A percentile compares a stretch with the other conserved stretches of the same genome.
These are phyloP conservation scores for Tricholoma sp. DNA, from an alignment of 768 basidiomycete species.

Conservation along the genomic window DNA sequence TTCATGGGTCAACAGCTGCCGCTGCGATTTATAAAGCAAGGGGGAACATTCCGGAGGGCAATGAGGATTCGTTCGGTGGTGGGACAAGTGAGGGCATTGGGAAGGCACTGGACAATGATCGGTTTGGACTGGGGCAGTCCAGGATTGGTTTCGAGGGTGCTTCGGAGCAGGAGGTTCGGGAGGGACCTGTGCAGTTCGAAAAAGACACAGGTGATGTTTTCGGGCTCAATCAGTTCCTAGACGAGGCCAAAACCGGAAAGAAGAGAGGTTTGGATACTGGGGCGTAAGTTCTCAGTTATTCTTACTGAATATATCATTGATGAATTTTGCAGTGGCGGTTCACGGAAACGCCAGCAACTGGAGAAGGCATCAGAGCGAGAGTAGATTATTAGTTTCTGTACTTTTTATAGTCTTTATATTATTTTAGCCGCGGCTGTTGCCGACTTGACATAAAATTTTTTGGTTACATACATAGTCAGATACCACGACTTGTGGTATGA, in stretches of 20 bases:
- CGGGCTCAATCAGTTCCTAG: conserved; percentile 94
- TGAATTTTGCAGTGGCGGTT: conserved; percentile 36
- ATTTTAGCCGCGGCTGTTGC: neutral
- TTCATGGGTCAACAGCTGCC: conserved; percentile 93
- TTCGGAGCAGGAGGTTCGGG: conserved; percentile 72
- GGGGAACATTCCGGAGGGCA: conserved; percentile 78
- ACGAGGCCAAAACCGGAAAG: conserved; percentile 93
- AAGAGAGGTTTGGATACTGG: conserved; percentile 82
- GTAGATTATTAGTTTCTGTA: conserved; percentile 14
- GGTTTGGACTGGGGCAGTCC: conserved; percentile 85
- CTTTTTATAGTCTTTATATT: no score
- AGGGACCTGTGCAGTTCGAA: conserved; percentile 98
- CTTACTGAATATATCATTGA: neutral
- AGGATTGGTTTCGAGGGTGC: conserved; percentile 90
- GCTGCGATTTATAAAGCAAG: conserved; percentile 99
- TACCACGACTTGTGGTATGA: conserved; percentile 19
- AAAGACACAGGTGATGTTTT: conserved; percentile 97
- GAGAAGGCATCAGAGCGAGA: conserved; percentile 50
- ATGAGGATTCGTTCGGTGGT: conserved; percentile 90
- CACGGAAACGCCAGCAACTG: conserved; percentile 66
- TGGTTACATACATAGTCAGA: no score
- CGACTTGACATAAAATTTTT: no score
- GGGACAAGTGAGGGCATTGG: conserved; percentile 95
- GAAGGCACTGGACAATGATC: conserved; percentile 86
- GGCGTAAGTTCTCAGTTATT: conserved; percentile 41